These are phyloP conservation scores for Lactarius tabidus DNA, from an alignment of 768 basidiomycete genomes.

Conservation along the genomic window DNA sequence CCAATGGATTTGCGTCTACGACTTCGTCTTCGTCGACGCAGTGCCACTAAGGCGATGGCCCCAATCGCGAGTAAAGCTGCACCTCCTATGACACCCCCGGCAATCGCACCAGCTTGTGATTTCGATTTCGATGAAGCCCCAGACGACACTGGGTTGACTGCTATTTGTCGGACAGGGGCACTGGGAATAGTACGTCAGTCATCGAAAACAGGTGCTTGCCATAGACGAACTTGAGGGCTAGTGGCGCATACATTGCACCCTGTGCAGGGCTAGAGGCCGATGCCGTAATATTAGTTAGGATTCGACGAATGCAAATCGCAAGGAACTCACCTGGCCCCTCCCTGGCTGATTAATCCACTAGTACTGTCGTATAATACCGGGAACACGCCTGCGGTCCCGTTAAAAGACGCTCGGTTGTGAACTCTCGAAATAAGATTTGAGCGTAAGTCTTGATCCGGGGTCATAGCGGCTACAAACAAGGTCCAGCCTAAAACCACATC, in stretches of 20 bases:
- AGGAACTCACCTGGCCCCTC: constrained; percentile 20
- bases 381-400: constrained; percentile 10
- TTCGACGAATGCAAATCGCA: no score
- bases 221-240: constrained; percentile 26
- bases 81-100: constrained; percentile 22
- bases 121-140: neutral
- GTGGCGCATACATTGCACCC: constrained; percentile 28
- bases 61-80: neutral
- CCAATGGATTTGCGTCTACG: neutral
- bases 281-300: neutral
- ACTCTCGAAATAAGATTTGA: constrained; percentile 14
- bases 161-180: neutral
- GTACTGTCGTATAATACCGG: constrained; percentile 2
- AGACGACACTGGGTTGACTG: neutral
- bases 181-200: neutral
- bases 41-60: neutral
- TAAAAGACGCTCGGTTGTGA: constrained; percentile 11
- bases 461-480: constrained; percentile 18
- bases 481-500: constrained; percentile 11
- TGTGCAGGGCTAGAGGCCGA: constrained; percentile 24
- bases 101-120: constrained; percentile 17
- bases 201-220: neutral
- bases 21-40: constrained; percentile 9
- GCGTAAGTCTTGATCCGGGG: neutral
- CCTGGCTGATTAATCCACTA: neutral